Percentiles rank a stretch among this genome's conserved stretches.
Evolutionary conservation across 176 grass and related monocot genomes (phyloP).

Genomic region (Carex scoparia): DNA sequence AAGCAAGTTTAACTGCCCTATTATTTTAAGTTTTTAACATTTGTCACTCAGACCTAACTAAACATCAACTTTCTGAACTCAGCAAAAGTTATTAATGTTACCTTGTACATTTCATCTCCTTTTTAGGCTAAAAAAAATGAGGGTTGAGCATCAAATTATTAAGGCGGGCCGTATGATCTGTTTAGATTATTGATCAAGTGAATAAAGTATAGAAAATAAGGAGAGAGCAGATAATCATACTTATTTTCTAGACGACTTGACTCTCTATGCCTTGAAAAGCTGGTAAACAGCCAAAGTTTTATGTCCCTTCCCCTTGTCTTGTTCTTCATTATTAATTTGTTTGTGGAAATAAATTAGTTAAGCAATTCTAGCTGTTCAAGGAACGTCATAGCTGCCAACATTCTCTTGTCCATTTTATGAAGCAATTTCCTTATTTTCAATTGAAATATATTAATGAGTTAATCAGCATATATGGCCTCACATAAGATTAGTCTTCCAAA

Average conservation of each 20-base stretch:
- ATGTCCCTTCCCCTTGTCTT: not conserved
- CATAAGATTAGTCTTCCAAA: too few species aligned
- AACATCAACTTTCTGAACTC: not conserved
- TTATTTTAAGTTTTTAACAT: not conserved
- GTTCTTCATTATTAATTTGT: not conserved
- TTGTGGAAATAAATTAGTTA: not conserved
- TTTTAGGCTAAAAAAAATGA: too few species aligned
- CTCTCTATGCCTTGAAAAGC: not conserved
- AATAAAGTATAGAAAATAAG: not conserved
- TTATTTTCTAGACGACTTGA: not conserved
- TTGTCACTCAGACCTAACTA: not conserved
- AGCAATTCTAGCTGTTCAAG: not conserved
- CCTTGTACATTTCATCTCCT: too few species aligned
- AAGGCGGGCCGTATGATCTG: not conserved
- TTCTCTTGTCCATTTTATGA: not conserved
- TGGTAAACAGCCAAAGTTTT: not conserved
- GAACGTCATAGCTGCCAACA: not conserved
- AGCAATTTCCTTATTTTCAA: not conserved
- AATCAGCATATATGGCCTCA: too few species aligned
- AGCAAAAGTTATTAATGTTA: not conserved
- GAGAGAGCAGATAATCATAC: not conserved
- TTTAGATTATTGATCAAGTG: not conserved
- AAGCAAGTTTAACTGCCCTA: not conserved
- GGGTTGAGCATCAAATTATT: too few species aligned
- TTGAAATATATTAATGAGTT: not conserved